Evolutionary conservation across 371 early-diverging fungal genomes (phyloP), one percentile per base, ranked within the genome.

Genomic region (Rhizomucor pusillus): DNA sequence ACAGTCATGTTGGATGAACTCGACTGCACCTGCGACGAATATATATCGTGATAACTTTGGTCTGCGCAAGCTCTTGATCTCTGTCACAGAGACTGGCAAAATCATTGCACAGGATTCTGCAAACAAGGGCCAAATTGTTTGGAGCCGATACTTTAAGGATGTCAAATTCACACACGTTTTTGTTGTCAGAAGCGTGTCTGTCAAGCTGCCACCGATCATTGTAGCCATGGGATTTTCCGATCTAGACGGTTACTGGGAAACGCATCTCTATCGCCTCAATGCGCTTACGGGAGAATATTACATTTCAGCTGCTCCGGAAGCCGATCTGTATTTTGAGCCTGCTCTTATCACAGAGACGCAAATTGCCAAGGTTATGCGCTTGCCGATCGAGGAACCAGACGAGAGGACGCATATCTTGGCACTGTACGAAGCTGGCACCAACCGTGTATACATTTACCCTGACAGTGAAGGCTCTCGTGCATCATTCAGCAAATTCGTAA

Each of bases 31-130:
- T 5, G 52, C 57, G 1, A 51, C 56, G 20, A 59, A 62, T 4
- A 59, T 84, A 1, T 78, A 81, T 35, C 79, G 89, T 10, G 95
- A 94, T 59, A 75, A 81, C 52, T 90, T 91, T 73, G 95, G 95
- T 5, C 70, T 94, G 57, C 86, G 90, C 52, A 94, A 95, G 67
- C 72, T 95, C 9, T 57, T 91, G 37, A 66, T 97, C 19, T 87
- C 92, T 51, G 87, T 79, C 16, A 82, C 94, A 5, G 52, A 60
- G 5, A 85, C 82, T 3, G 96, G 95, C 56, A 90, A 90, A 56
- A 58, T 97, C 4, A 72, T 90, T 23, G 95, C 93, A 2, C 77
- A 94, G 33, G 90, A 93, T 57, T 87, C 93, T 16, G 80, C 75
- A 50, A 77, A 67, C 40, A 74, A 78, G 39, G 95, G 94, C 1